A percentile compares a stretch with the other conserved stretches of the same genome.
Evolutionary conservation across 1,284 basidiomycete species (phyloP).

Genomic region (Trichosporon asahii): DNA sequence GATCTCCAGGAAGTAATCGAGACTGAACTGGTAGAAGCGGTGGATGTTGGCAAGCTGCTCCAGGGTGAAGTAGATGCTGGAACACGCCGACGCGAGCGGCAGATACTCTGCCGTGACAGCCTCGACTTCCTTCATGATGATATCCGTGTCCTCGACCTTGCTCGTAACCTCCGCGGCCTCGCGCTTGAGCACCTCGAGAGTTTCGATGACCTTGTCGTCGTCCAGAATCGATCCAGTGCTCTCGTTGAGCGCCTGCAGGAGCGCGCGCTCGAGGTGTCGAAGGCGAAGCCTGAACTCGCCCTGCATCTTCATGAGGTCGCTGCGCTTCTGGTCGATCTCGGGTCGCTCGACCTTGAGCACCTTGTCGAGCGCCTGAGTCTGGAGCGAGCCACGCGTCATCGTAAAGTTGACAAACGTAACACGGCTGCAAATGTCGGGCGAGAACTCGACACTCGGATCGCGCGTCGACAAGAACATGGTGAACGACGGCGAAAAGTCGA

Average conservation of each 20-base stretch:
- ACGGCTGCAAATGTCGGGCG: slow-evolving; percentile 96
- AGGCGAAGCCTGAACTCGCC: slow-evolving; percentile 94
- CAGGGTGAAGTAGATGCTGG: slow-evolving; percentile 93
- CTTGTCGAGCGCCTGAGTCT: slow-evolving; percentile 96
- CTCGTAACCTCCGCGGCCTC: slow-evolving; percentile 94
- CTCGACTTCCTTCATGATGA: slow-evolving; percentile 94
- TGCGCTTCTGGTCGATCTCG: slow-evolving; percentile 92
- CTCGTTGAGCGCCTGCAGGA: slow-evolving; percentile 94
- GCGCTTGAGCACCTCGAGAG: slow-evolving; percentile 91
- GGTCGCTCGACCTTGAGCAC: slow-evolving; percentile 95
- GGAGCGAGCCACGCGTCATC: slow-evolving; percentile 96
- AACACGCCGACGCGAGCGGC: slow-evolving; percentile 92
- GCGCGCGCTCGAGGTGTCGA: slow-evolving; percentile 85
- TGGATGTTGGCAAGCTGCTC: slow-evolving; percentile 91
- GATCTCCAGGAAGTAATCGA: slow-evolving; percentile 96
- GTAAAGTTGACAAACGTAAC: slow-evolving; percentile 99
- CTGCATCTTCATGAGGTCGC: slow-evolving; percentile 98
- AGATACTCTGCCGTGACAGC: slow-evolving; percentile 92
- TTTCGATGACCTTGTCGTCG: slow-evolving; percentile 98
- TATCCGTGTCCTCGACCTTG: slow-evolving; percentile 97
- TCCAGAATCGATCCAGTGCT: slow-evolving; percentile 96
- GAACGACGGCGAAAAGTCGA: slow-evolving; percentile 98
- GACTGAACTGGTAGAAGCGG: slow-evolving; percentile 98
- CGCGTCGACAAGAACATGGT: slow-evolving; percentile 98
- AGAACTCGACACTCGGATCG: slow-evolving; percentile 95